Evolutionary conservation across 148 eudicot species (phyloP).

Genomic region (Silene latifolia): DNA sequence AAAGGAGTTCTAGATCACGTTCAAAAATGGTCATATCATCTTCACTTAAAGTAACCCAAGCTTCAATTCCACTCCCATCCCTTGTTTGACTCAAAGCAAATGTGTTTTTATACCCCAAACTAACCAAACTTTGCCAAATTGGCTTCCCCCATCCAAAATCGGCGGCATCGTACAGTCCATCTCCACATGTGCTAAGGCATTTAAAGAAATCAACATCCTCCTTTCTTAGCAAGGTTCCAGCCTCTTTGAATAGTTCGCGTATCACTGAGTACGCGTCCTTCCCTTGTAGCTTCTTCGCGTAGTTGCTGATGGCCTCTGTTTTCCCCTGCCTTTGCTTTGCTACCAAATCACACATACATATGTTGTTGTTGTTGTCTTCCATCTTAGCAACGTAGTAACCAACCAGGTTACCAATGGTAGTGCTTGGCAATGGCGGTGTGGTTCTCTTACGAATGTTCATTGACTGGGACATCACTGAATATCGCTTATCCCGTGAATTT

Average conservation of each 20-base stretch:
- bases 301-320: constrained; percentile 29
- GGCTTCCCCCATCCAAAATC: constrained; percentile 67
- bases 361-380: constrained; percentile 19
- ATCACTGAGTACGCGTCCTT: constrained; percentile 24
- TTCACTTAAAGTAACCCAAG: constrained; percentile 35
- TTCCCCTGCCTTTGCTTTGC: constrained; percentile 33
- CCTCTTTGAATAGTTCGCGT: constrained; percentile 28
- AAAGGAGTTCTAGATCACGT: constrained; percentile 22
- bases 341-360: constrained; percentile 19
- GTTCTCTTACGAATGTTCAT: constrained; percentile 39
- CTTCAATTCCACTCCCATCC: constrained; percentile 40
- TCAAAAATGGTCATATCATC: constrained; percentile 28
- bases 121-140: constrained; percentile 28
- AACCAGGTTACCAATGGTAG: constrained; percentile 34
- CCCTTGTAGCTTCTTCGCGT: constrained; percentile 27
- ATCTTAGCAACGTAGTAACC: constrained; percentile 28
- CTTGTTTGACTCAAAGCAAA: constrained; percentile 29
- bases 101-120: constrained; percentile 31
- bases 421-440: constrained; percentile 27
- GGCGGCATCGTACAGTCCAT: constrained; percentile 33
- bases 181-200: constrained; percentile 32
- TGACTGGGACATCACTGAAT: constrained; percentile 36
- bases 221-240: constrained; percentile 30
- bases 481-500: constrained; percentile 11
- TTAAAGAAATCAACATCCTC: constrained; percentile 31